Evolutionary conservation across 768 basidiomycete species (phyloP).

Genomic region (Suillus weaverae): DNA sequence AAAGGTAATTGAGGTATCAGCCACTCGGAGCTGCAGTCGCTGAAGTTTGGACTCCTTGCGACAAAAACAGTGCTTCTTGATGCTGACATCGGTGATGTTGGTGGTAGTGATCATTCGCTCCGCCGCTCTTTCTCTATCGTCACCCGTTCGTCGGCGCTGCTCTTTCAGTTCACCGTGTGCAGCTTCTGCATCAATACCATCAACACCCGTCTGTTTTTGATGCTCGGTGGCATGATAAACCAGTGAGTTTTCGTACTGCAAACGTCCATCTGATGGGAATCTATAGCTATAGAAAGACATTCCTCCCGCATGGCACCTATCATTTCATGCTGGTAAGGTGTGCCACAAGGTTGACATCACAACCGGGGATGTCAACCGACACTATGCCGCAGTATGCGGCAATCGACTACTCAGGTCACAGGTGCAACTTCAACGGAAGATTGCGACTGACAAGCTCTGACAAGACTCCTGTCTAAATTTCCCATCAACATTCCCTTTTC

Average conservation of each 20-base stretch:
- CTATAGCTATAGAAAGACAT: background rate
- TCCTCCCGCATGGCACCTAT: constrained; percentile 16
- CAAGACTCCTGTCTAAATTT: too few relatives aligned
- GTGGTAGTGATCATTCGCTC: too few relatives aligned
- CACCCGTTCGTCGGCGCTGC: background rate
- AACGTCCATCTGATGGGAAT: constrained; percentile 10
- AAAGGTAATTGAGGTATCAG: background rate
- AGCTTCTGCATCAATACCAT: background rate
- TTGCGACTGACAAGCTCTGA: constrained; percentile 6
- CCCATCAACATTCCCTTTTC: background rate
- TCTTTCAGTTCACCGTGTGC: too few relatives aligned
- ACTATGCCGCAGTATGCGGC: constrained; percentile 8
- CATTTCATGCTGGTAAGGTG: constrained; percentile 19
- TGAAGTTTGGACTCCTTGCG: background rate
- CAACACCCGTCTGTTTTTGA: background rate
- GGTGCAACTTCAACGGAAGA: background rate
- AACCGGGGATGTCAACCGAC: constrained; percentile 27
- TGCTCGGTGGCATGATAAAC: constrained; percentile 13
- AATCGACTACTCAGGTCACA: constrained; percentile 8
- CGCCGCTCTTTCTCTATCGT: background rate
- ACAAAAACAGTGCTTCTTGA: background rate
- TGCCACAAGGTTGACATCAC: background rate
- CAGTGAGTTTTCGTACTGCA: background rate
- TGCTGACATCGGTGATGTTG: too few relatives aligned
- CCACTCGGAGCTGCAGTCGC: background rate